Base-by-base conservation (phyloP, 73 alveolate species). In the Paramecium sexaurelia region DNA sequence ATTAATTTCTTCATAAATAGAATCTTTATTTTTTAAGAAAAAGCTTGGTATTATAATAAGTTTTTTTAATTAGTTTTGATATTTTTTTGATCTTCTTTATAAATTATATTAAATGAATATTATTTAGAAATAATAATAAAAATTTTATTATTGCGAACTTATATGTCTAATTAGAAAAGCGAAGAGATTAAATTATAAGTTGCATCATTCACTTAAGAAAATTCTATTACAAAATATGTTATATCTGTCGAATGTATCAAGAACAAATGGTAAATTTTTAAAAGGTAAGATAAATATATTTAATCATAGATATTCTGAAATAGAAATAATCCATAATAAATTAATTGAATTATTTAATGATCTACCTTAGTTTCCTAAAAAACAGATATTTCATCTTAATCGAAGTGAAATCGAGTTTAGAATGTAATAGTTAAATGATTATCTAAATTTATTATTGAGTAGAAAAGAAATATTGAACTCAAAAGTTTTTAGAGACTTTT, bases 311-410 rank as follows among this genome's bases (percentile, higher is more conserved):
- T 88, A 45, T 47, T 68, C 85, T 29, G 78, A 88, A 41, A 40
- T 88, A 13, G 91, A 88, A 47, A 85, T 24, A 2, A 47, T 88
- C 47, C 69, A 88, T 41, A 69, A 88, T 22, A 67, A 71, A 37
- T 82, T 88, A 39, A 22, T 20, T 11, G 75, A 88, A 82, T 33
- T 88, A 13, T 88, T 41, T 69, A 40, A 75, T 29, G 55, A 88
- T 68, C 69, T 88, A 22, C 94, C 94, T 0, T 43, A 69, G 20
- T 43, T 88, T n/a, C 94, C 94, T 22, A 82, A 82, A 39, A 71
- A 88, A 47, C 39, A 39, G 2, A 7, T 24, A 22, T 43, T 20
- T 68, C 85, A 20, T 41, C 75, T 17, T 55, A 88, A 45, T 39
- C 8, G 37, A 75, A 75, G 51, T 37, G 94, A 88, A 40, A 39